phyloP scores from a whole-genome alignment of 129 eudicot species.

The Scalesia atractyloides region DNA sequence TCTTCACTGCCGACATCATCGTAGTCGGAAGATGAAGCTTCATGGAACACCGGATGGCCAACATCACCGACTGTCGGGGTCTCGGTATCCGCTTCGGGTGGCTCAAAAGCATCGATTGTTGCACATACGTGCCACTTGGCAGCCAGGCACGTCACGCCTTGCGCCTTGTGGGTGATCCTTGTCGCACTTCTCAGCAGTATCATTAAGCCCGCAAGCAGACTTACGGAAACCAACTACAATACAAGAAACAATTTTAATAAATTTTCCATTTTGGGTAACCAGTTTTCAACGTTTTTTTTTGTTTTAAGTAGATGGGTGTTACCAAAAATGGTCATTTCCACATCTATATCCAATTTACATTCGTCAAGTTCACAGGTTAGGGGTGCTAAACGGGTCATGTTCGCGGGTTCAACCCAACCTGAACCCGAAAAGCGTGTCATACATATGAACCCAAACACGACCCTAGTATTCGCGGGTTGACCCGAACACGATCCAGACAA shows the following conservation, averaged over 20 bases:
- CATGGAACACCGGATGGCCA: slow-evolving; percentile 27
- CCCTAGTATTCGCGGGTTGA: too few relatives aligned
- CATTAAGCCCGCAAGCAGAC: slow-evolving; percentile 74
- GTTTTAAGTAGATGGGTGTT: not conserved
- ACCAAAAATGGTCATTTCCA: not conserved
- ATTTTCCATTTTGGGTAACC: not conserved
- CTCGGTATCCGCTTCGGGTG: slow-evolving; percentile 32
- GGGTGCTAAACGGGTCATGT: too few relatives aligned
- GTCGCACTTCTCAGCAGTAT: slow-evolving; percentile 73
- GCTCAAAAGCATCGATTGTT: slow-evolving; percentile 60
- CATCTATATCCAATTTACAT: not conserved
- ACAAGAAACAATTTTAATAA: not conserved
- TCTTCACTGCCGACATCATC: slow-evolving; percentile 77
- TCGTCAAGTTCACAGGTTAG: not conserved
- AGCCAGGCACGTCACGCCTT: slow-evolving; percentile 68
- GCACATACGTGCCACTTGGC: slow-evolving; percentile 90
- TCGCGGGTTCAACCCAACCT: too few relatives aligned
- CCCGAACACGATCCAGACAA: too few relatives aligned
- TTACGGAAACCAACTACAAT: slow-evolving; percentile 29
- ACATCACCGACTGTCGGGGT: slow-evolving; percentile 36
- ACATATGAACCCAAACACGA: too few relatives aligned
- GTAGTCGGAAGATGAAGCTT: slow-evolving; percentile 41
- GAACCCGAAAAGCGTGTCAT: too few relatives aligned
- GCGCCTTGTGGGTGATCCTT: slow-evolving; percentile 81
- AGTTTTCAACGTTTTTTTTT: not conserved